Conservation (phyloP, 768 basidiomycete genomes). For the Tephrocybe sp. region DNA sequence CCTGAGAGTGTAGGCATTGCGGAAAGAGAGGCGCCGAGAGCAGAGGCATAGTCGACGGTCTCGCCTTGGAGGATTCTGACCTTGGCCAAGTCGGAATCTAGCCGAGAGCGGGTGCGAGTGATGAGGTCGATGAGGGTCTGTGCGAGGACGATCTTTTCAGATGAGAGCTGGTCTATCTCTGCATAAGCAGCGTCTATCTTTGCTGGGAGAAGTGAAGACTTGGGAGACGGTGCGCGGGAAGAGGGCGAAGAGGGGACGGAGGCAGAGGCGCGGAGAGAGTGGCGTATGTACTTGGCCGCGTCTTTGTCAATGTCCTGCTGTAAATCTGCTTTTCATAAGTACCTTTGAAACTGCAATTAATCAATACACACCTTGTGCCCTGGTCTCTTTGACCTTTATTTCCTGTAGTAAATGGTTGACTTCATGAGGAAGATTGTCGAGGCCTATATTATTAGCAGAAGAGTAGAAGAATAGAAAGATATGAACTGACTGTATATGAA, state of each 20-base stretch:
- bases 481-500: slow-evolving; percentile 51
- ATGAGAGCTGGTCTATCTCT: slow-evolving; percentile 43
- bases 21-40: slow-evolving; percentile 16
- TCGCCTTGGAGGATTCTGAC: slow-evolving; percentile 51
- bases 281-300: slow-evolving; percentile 49
- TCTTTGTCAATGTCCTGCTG: slow-evolving; percentile 53
- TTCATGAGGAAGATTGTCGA: slow-evolving; percentile 56
- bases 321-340: slow-evolving; percentile 33
- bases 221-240: slow-evolving; percentile 37
- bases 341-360: background rate
- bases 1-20: slow-evolving; percentile 6
- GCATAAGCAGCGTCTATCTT: slow-evolving; percentile 46
- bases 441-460: slow-evolving; percentile 29
- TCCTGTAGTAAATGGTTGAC: slow-evolving; percentile 53
- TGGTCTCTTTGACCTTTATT: slow-evolving; percentile 46
- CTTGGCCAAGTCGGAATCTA: slow-evolving; percentile 50
- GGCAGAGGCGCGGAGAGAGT: slow-evolving; percentile 35
- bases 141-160: slow-evolving; percentile 47
- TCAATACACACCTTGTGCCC: slow-evolving; percentile 37
- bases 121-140: slow-evolving; percentile 51
- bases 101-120: slow-evolving; percentile 43
- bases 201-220: slow-evolving; percentile 35
- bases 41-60: slow-evolving; percentile 29
- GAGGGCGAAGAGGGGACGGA: slow-evolving; percentile 25
- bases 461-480: background rate